A percentile compares a stretch with the other conserved stretches of the same genome.
phyloP scores from a whole-genome alignment of 352 stramenopile genomes.

The Phytophthora aleatoria region DNA sequence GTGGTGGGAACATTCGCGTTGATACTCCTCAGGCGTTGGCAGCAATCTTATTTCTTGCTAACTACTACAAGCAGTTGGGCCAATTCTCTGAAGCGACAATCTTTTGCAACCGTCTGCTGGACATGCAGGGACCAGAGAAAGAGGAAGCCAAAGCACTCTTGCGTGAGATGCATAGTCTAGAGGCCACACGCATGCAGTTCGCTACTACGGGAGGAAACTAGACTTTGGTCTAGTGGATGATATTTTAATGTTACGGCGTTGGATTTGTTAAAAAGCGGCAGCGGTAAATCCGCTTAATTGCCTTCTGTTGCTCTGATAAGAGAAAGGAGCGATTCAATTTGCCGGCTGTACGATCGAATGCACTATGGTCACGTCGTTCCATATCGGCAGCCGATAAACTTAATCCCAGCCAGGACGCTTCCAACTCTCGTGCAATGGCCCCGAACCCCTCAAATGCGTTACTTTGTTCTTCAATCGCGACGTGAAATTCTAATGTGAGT shows the following conservation, averaged over 20 bases:
- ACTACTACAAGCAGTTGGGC: slow-evolving; percentile 83
- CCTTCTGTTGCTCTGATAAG: slow-evolving; percentile 29
- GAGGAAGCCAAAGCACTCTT: slow-evolving; percentile 84
- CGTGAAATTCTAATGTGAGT: slow-evolving; percentile 32
- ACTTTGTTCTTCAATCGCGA: slow-evolving; percentile 11
- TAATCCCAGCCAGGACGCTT: slow-evolving; percentile 26
- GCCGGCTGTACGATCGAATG: not conserved
- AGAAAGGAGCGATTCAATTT: slow-evolving; percentile 18
- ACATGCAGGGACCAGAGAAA: slow-evolving; percentile 80
- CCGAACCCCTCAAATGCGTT: not conserved
- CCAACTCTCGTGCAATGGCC: slow-evolving; percentile 22
- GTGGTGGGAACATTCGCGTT: slow-evolving; percentile 49
- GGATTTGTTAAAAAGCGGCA: slow-evolving; percentile 23
- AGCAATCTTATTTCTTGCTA: slow-evolving; percentile 76
- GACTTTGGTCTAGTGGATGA: too few species aligned
- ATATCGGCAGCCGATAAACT: not conserved
- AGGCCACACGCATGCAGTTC: slow-evolving; percentile 37
- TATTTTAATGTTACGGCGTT: not conserved
- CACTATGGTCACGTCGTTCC: not conserved
- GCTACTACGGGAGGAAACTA: not conserved
- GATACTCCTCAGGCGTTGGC: slow-evolving; percentile 69
- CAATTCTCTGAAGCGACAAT: slow-evolving; percentile 56
- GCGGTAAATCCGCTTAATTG: slow-evolving; percentile 29
- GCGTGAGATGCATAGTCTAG: slow-evolving; percentile 76
- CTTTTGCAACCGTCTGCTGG: slow-evolving; percentile 80